Evolutionary conservation across 108 stramenopile genomes (phyloP).

Genomic region (Nitzschia palea): DNA sequence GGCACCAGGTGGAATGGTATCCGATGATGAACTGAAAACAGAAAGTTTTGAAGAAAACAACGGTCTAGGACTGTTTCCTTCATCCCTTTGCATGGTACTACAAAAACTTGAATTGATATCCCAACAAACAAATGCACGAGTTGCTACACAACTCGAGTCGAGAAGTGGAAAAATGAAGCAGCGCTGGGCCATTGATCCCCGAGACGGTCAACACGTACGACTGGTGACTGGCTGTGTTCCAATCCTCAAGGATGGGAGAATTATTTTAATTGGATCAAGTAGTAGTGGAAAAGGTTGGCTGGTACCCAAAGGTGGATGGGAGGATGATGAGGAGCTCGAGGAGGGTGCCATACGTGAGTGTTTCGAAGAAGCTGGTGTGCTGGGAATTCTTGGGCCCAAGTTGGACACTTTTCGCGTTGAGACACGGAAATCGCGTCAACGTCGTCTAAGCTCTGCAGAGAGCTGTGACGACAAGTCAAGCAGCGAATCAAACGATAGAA

Average conservation of each 20-base stretch:
- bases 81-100: background rate
- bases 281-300: conserved; percentile 10
- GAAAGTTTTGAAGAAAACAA: background rate
- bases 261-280: conserved; percentile 51
- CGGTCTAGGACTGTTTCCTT: background rate
- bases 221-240: conserved; percentile 48
- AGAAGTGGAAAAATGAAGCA: conserved; percentile 9
- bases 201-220: conserved; percentile 10
- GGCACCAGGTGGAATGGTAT: background rate
- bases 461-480: too few species aligned
- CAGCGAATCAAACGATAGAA: too few species aligned
- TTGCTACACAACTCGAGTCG: background rate
- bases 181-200: conserved; percentile 9
- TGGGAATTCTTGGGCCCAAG: conserved; percentile 50
- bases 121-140: background rate
- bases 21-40: background rate
- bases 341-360: conserved; percentile 71
- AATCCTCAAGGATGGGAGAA: conserved; percentile 45
- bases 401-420: conserved; percentile 53
- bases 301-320: conserved; percentile 84
- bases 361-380: conserved; percentile 71
- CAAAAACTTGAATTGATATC: background rate
- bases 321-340: conserved; percentile 65
- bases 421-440: conserved; percentile 45
- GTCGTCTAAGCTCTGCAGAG: conserved; percentile 16